Evolutionary conservation across 2,329 filamentous ascomycete species (phyloP).

Genomic region (Pseudohalonectria lignicola): DNA sequence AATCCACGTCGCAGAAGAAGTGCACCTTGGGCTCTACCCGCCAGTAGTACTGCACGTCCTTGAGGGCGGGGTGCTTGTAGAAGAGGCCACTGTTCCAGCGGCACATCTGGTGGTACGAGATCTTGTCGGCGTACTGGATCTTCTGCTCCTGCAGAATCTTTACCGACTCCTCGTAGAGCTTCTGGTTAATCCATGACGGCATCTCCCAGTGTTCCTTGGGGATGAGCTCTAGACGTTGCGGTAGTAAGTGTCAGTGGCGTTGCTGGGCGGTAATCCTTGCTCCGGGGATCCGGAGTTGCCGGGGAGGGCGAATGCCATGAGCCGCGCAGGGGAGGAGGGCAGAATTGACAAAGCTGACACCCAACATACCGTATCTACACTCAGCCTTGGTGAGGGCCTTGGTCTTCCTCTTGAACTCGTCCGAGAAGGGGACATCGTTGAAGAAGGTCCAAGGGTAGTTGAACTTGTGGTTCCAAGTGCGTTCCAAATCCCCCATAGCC

Average conservation of each 20-base stretch:
- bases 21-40: slow-evolving; percentile 96
- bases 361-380: slow-evolving; percentile 67
- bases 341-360: slow-evolving; percentile 1
- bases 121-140: slow-evolving; percentile 81
- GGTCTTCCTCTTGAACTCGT: slow-evolving; percentile 83
- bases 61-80: slow-evolving; percentile 86
- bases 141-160: slow-evolving; percentile 71
- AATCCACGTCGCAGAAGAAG: slow-evolving; percentile 98
- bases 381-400: slow-evolving; percentile 77
- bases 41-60: slow-evolving; percentile 87
- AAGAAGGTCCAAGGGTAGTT: slow-evolving; percentile 99
- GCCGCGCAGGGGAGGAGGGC: neutral
- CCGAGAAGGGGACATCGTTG: slow-evolving; percentile 87
- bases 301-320: neutral
- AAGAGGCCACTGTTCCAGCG: slow-evolving; percentile 98
- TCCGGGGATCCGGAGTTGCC: too few species aligned
- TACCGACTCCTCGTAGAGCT: slow-evolving; percentile 76
- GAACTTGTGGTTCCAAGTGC: slow-evolving; percentile 97
- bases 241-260: too few species aligned
- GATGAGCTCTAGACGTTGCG: slow-evolving; percentile 65
- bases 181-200: slow-evolving; percentile 83
- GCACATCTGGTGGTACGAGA: slow-evolving; percentile 98
- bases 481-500: slow-evolving; percentile 84
- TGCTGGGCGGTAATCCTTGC: too few species aligned
- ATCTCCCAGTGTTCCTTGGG: slow-evolving; percentile 93